Base-by-base conservation (phyloP, 2,329 filamentous ascomycete species). In the Phialocephala subalpina region DNA sequence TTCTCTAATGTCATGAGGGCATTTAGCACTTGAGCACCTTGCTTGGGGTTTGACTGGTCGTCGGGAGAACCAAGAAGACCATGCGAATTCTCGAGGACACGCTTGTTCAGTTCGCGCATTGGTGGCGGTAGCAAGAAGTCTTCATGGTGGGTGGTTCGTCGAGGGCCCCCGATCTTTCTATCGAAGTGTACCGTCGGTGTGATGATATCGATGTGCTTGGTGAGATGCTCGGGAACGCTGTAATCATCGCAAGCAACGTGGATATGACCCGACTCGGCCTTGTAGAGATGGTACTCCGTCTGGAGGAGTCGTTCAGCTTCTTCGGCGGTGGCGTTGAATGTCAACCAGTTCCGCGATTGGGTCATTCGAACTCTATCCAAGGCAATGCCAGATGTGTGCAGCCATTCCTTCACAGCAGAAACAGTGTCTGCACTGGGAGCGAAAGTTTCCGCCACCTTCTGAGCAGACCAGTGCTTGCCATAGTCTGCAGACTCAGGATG, bases 301-400 rank as follows among this genome's bases (percentile, higher is more conserved):
- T 84, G 75, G 27, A 89, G 80, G 2, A 89, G 82, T 27, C 78
- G 76, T 73, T 89, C 86, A 0, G 83, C 81, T 57, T 80, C 76
- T 18, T 64, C 60, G 3, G 72, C 72, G 12, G 74, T 75, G 25
- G 75, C 76, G 67, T 80, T 74, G 61, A 80, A 77, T 35, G 69
- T 69, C 35, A 76, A 55, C 73, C 74, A 76, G 53, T 64, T 69
- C 22, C 61, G 60, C 3, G 65, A 69, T 22, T 63, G 59, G 0
- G 85, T 85, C 52, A 86, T 80, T 47, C 77, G 77, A 52, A 89
- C 79, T 4, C 84, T 80, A 2, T 78, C 77, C 2, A 75, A 73
- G 20, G 79, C 72, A 52, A 90, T 84, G 7, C 87, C 87, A 25
- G 82, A 80, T 5, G 76, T 73, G 22, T 79, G 74, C n/a, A 89